Evolutionary conservation across 73 alveolate genomes (phyloP).

Genomic region (Paramecium tetraurelia): DNA sequence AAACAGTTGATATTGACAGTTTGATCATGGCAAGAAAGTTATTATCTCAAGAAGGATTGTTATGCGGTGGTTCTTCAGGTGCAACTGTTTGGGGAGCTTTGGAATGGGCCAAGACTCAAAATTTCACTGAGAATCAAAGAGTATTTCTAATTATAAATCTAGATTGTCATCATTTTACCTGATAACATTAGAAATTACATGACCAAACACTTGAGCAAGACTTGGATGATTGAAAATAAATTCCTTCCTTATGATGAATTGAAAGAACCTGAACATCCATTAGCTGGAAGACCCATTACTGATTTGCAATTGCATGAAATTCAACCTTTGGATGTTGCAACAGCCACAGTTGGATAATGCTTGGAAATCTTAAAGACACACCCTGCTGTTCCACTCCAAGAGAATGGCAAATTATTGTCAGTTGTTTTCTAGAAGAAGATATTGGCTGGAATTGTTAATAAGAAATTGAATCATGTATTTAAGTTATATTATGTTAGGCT

Average conservation of each 20-base stretch:
- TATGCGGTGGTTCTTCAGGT: constrained; percentile 87
- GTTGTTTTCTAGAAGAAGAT: constrained; percentile 32
- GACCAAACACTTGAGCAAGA: constrained; percentile 80
- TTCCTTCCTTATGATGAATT: constrained; percentile 63
- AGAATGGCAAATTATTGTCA: constrained; percentile 33
- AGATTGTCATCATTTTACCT: constrained; percentile 73
- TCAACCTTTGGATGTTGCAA: background rate
- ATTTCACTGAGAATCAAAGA: constrained; percentile 76
- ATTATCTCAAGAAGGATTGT: constrained; percentile 79
- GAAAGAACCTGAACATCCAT: constrained; percentile 43
- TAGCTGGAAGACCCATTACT: background rate
- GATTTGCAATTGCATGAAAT: background rate
- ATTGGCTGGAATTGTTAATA: background rate
- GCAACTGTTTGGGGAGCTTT: constrained; percentile 80
- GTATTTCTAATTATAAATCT: background rate
- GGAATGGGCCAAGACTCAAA: constrained; percentile 59
- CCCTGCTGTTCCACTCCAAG: background rate
- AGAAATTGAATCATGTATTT: background rate
- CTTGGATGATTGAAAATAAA: constrained; percentile 89
- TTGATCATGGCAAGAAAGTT: constrained; percentile 78
- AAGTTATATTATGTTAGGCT: background rate
- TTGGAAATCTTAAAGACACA: background rate
- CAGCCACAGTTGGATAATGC: constrained; percentile 31
- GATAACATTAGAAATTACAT: constrained; percentile 84
- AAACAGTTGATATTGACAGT: constrained; percentile 73